These are phyloP conservation scores for Thelephora aurantiotincta DNA, from an alignment of 768 basidiomycete species.

Conservation along the genomic window DNA sequence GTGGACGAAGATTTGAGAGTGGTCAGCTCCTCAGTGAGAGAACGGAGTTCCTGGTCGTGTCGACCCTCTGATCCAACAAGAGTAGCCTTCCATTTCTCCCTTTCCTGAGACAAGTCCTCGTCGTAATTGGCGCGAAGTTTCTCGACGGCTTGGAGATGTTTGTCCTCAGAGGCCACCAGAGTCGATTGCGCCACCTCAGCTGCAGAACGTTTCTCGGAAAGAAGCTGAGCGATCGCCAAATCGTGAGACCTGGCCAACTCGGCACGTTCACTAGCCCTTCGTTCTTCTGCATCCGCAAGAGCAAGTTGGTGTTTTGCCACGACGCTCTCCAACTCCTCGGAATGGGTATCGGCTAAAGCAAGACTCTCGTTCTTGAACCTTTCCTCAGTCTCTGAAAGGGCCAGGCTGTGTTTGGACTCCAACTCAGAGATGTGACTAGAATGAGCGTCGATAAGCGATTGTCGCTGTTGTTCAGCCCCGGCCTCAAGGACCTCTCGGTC, in stretches of 20 bases:
- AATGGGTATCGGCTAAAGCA: constrained; percentile 27
- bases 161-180: constrained; percentile 16
- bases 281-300: constrained; percentile 15
- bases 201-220: constrained; percentile 32
- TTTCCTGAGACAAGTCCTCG: constrained; percentile 29
- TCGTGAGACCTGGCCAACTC: constrained; percentile 28
- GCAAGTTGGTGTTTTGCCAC: constrained; percentile 33
- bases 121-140: constrained; percentile 20
- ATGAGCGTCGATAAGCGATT: constrained; percentile 13
- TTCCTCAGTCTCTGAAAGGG: constrained; percentile 24
- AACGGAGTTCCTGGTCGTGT: constrained; percentile 32
- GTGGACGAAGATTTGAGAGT: constrained; percentile 26
- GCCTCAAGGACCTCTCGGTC: constrained; percentile 13
- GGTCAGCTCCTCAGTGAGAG: constrained; percentile 37
- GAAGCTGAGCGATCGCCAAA: constrained; percentile 17
- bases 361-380: constrained; percentile 22
- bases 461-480: constrained; percentile 23
- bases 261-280: constrained; percentile 19
- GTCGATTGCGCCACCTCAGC: constrained; percentile 13
- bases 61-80: constrained; percentile 32
- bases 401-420: constrained; percentile 20
- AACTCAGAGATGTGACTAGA: neutral
- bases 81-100: constrained; percentile 23
- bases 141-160: constrained; percentile 20
- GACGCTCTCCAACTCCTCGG: constrained; percentile 18